Evolutionary conservation across 371 early-diverging fungal species (phyloP).

Genomic region (Mortierella sp.): DNA sequence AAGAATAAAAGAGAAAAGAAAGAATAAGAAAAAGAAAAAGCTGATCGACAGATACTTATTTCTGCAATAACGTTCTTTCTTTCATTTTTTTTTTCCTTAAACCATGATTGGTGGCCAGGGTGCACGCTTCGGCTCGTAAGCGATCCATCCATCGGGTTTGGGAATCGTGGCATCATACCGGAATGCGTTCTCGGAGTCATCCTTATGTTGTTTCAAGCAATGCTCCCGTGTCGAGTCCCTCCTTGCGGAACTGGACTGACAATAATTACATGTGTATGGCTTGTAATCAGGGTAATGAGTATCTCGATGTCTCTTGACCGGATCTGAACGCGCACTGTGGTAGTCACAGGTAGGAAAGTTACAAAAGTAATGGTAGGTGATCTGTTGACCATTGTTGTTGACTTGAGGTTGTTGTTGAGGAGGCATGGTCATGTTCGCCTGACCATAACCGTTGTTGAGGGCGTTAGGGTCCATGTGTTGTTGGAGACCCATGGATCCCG

Average conservation of each 20-base stretch:
- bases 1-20: no score
- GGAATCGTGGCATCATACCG: conserved; percentile 37
- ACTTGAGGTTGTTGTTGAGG: neutral
- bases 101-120: conserved; percentile 54
- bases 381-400: conserved; percentile 16
- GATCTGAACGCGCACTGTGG: conserved; percentile 52
- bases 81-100: conserved; percentile 12
- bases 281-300: conserved; percentile 55
- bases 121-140: conserved; percentile 51
- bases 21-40: no score
- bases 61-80: neutral
- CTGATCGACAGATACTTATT: no score
- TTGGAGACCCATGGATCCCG: conserved; percentile 14
- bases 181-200: conserved; percentile 51
- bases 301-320: conserved; percentile 54
- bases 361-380: conserved; percentile 55
- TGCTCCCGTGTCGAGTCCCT: conserved; percentile 53
- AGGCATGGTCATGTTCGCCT: neutral
- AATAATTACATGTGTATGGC: conserved; percentile 53
- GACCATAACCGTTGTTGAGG: neutral
- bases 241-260: conserved; percentile 44
- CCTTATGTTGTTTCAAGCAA: conserved; percentile 54
- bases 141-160: conserved; percentile 55
- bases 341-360: conserved; percentile 52
- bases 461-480: conserved; percentile 5